Percentiles rank a stretch among this genome's conserved stretches.
phyloP scores from a whole-genome alignment of 805 yeast species.

The Suhomyces pyralidae region DNA sequence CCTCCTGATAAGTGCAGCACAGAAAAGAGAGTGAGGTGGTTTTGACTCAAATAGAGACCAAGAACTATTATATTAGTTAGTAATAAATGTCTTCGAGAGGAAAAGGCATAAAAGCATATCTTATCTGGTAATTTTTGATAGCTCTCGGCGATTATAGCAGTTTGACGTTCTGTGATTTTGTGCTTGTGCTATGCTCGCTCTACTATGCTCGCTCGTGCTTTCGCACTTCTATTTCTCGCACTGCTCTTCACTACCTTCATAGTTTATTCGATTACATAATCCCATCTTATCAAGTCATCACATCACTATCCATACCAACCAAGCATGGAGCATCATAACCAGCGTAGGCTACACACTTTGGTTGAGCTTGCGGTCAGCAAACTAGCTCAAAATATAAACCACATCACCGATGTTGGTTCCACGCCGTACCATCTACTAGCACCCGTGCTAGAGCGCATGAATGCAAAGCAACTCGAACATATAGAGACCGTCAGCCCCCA shows the following conservation, averaged over 20 bases:
- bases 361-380: slow-evolving; percentile 11
- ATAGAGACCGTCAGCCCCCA: slow-evolving; percentile 45
- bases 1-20: too few species aligned
- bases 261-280: neutral
- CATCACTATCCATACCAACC: neutral
- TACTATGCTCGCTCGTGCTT: too few species aligned
- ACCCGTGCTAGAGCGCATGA: slow-evolving; percentile 46
- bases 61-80: too few species aligned
- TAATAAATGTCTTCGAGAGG: too few species aligned
- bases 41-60: too few species aligned
- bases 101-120: too few species aligned
- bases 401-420: slow-evolving; percentile 10
- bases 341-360: slow-evolving; percentile 6
- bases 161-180: too few species aligned
- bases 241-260: neutral
- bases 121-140: too few species aligned
- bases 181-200: too few species aligned
- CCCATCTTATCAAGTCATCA: neutral
- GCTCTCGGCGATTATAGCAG: too few species aligned
- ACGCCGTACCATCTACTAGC: slow-evolving; percentile 44
- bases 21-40: too few species aligned
- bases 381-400: slow-evolving; percentile 8
- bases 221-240: neutral
- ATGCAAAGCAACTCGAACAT: slow-evolving; percentile 28
- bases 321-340: neutral